Conservation (phyloP, 1,139 yeast species). For the Trichomonascaceae sp. region DNA sequence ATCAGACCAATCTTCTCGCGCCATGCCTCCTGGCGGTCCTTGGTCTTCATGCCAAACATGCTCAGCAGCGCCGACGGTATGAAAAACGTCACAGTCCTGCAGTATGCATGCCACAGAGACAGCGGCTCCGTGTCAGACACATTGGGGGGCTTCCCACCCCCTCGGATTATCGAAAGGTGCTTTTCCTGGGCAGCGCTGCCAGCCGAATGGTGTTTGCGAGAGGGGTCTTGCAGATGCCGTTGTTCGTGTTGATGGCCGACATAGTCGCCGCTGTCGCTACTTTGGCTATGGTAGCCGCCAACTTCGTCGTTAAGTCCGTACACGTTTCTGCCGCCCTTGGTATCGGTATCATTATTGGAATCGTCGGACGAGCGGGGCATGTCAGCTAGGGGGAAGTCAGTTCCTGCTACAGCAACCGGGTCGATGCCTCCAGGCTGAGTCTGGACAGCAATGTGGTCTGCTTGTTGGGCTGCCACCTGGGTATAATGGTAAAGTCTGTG, state of each 20-base stretch:
- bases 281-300: conserved; percentile 8
- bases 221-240: conserved; percentile 9
- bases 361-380: conserved; percentile 2
- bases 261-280: conserved; percentile 3
- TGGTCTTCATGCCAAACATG: conserved; percentile 64
- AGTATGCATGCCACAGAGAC: conserved; percentile 72
- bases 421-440: conserved; percentile 69
- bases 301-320: conserved; percentile 52
- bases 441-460: conserved; percentile 43
- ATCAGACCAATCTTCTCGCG: conserved; percentile 85
- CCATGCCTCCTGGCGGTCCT: conserved; percentile 90
- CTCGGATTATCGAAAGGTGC: conserved; percentile 1
- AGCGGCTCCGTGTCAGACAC: conserved; percentile 20
- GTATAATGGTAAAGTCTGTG: conserved; percentile 73
- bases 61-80: conserved; percentile 68
- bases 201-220: conserved; percentile 1
- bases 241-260: conserved; percentile 6
- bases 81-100: conserved; percentile 76
- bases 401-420: conserved; percentile 34
- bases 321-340: conserved; percentile 36
- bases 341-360: conserved; percentile 9
- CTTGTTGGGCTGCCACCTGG: conserved; percentile 57
- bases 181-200: conserved; percentile 1
- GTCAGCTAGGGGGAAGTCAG: conserved; percentile 12
- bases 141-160: conserved; percentile 6